Conservation (phyloP, 805 yeast species). For the Phaffomyces thermotolerans region DNA sequence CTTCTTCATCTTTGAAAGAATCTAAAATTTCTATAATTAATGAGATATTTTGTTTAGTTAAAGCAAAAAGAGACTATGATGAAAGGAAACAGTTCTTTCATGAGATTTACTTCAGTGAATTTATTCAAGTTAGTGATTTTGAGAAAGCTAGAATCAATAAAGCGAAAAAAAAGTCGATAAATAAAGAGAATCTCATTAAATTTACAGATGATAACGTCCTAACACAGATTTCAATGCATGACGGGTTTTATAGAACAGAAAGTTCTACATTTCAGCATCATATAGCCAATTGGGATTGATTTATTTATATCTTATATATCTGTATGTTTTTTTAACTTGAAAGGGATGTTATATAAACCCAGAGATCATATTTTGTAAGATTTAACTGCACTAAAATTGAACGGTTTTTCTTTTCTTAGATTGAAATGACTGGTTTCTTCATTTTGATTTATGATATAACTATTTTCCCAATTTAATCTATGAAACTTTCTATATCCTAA, state of each 20-base stretch:
- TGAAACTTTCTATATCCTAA: constrained; percentile 61
- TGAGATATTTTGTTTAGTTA: constrained; percentile 13
- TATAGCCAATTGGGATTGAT: not conserved
- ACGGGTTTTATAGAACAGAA: too few species aligned
- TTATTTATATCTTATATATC: not conserved
- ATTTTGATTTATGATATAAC: constrained; percentile 51
- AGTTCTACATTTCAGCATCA: too few species aligned
- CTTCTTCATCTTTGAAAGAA: not conserved
- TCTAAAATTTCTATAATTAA: constrained; percentile 6
- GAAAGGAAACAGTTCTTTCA: not conserved
- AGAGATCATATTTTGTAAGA: constrained; percentile 19
- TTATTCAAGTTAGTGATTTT: constrained; percentile 2
- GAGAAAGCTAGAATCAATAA: not conserved
- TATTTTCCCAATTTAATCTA: constrained; percentile 64
- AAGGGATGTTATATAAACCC: not conserved
- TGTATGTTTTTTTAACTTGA: too few species aligned
- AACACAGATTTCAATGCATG: too few species aligned
- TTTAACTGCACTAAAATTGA: constrained; percentile 62
- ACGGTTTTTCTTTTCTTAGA: constrained; percentile 68
- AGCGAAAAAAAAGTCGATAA: not conserved
- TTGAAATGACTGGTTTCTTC: constrained; percentile 50
- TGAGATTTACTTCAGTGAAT: not conserved
- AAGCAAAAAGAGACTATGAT: not conserved
- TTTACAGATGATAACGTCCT: not conserved
- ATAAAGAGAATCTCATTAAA: not conserved